Evolutionary conservation across 257 asterid genomes (phyloP), one percentile per base, ranked within the genome.

Genomic region (Capsicum pubescens): DNA sequence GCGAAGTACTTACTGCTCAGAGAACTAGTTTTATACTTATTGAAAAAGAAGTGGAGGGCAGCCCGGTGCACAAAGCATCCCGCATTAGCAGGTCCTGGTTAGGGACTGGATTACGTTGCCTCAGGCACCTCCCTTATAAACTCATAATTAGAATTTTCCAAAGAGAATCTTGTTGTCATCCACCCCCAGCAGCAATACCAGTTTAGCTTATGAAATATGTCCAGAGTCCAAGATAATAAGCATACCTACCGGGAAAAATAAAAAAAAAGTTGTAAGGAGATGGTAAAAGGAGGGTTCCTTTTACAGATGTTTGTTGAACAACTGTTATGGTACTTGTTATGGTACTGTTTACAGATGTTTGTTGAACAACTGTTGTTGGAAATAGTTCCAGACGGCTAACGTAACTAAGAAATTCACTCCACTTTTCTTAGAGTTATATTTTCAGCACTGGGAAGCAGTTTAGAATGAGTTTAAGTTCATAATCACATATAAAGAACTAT

Each of bases 341-440:
- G 74, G 44, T 67, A 67, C 50, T 67, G 26, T 67, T 67, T 64
- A 14, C 21, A 67, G 50, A 50, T 67, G 50, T 67, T 67, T 67
- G 50, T 67, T 36, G 74, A 67, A 7, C 74, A 67, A 35, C 3
- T 67, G 35, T 67, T 67, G 50, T 36, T 67, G 50, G 74, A 67
- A 67, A 67, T 14, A 17, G 50, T 9, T 35, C 21, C 21, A 67
- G 50, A 16, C 12, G 7, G 44, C 44, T 42, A 7, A 36, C 35
- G 55, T 39, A 8, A 42, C 78, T 42, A 42, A 16, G 55, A 69
- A 44, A 44, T 44, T 44, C 3, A 9, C 26, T 44, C 56, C 79
- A 36, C 26, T 39, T 70, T 42, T n/a, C 44, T 16, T 70, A 44
- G 26, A 70, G 77, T 70, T 44, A 16, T 16, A 42, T 70, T 17